Conservation (phyloP, 2,329 filamentous ascomycete species). For the Fusarium nisikadoi region DNA sequence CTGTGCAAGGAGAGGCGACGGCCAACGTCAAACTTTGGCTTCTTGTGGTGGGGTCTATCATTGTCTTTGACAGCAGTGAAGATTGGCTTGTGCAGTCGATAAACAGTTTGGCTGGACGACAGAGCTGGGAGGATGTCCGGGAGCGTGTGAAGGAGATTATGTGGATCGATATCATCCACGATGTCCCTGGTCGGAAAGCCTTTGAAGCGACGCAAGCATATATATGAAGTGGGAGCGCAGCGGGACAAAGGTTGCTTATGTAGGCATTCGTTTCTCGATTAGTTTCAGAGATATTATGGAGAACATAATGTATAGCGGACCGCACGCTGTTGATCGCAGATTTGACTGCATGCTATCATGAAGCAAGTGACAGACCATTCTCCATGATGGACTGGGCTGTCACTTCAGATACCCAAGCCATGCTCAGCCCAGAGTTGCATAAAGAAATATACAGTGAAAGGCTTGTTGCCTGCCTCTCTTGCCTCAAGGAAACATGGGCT, state of each 20-base stretch:
- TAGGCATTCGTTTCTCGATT: fast-evolving
- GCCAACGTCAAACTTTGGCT: conserved; percentile 44
- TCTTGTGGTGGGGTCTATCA: conserved; percentile 40
- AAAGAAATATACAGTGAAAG: background rate
- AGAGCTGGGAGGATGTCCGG: conserved; percentile 41
- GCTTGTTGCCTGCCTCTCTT: fast-evolving
- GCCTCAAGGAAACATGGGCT: background rate
- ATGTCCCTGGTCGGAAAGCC: conserved; percentile 18
- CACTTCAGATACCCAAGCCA: background rate
- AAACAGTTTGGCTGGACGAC: conserved; percentile 6
- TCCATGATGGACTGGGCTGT: too few species aligned
- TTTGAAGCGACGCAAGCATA: background rate
- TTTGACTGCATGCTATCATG: too few species aligned
- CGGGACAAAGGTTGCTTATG: background rate
- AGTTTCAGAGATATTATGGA: background rate
- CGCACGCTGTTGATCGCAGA: too few species aligned
- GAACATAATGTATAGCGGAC: background rate
- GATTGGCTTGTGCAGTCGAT: conserved; percentile 39
- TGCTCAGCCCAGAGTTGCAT: background rate
- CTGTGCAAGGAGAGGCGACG: background rate
- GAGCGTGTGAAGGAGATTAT: conserved; percentile 33
- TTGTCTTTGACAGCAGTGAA: conserved; percentile 36
- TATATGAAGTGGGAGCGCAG: background rate
- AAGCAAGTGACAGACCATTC: background rate
- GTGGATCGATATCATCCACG: conserved; percentile 44